Percentiles rank a stretch among this genome's conserved stretches.
Evolutionary conservation across 306 rosid genomes (phyloP).

Genomic region (Fagus sylvatica): DNA sequence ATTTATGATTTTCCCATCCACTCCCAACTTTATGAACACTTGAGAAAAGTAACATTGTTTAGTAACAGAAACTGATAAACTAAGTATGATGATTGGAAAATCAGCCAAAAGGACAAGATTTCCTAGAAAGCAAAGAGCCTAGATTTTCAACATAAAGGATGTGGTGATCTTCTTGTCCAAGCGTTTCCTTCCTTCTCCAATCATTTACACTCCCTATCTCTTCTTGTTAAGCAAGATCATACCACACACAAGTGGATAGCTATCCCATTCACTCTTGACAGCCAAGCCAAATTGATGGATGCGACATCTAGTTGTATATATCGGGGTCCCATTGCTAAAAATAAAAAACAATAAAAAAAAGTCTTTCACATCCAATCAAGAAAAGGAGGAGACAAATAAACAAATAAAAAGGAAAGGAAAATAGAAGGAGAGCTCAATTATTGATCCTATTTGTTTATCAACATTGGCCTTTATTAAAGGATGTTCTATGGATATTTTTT

Average conservation of each 20-base stretch:
- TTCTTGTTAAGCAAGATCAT: background rate
- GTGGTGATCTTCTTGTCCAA: constrained; percentile 38
- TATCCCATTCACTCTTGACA: background rate
- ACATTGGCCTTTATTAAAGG: background rate
- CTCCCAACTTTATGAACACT: too few species aligned
- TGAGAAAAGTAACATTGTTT: background rate
- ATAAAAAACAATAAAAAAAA: too few species aligned
- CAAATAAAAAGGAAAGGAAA: background rate
- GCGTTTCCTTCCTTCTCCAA: constrained; percentile 35
- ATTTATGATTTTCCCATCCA: too few species aligned
- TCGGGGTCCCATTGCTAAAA: background rate
- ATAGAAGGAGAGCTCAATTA: background rate
- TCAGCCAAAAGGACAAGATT: constrained; percentile 14
- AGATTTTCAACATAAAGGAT: constrained; percentile 13
- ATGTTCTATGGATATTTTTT: too few species aligned
- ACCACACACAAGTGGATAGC: constrained; percentile 3
- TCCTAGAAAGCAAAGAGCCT: background rate
- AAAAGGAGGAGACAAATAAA: background rate
- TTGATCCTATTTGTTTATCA: background rate
- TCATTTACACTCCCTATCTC: background rate
- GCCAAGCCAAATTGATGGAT: background rate
- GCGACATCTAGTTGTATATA: background rate
- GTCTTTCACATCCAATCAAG: background rate
- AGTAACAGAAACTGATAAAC: background rate
- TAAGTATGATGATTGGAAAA: background rate